These are phyloP conservation scores for Verbascum thapsus DNA, from an alignment of 257 asterid genomes.

Conservation along the genomic window DNA sequence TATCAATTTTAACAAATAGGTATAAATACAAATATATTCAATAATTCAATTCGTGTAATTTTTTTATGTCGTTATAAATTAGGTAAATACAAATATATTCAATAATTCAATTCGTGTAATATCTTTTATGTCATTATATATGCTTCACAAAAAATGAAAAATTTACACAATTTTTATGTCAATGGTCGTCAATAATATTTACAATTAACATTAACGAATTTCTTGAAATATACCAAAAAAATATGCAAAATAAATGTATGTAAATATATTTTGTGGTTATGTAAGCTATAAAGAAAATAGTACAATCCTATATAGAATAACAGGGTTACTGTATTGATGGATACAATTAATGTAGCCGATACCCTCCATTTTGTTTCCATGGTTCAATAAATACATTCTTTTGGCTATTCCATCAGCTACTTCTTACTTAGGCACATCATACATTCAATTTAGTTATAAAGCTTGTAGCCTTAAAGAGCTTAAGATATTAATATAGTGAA, in stretches of 20 bases:
- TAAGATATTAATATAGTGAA: neutral
- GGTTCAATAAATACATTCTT: constrained; percentile 20
- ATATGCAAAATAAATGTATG: neutral
- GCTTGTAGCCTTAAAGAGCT: constrained; percentile 4
- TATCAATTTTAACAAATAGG: too few species aligned
- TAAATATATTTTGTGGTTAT: neutral
- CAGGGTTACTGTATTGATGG: constrained; percentile 20
- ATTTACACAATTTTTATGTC: too few species aligned
- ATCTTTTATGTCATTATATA: too few species aligned
- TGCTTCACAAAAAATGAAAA: too few species aligned
- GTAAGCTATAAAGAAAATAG: neutral
- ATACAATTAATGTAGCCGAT: constrained; percentile 28
- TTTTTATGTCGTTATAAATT: too few species aligned
- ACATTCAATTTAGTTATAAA: constrained; percentile 2
- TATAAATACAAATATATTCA: too few species aligned
- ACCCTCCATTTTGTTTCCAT: constrained; percentile 23
- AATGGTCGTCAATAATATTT: too few species aligned
- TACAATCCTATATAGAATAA: neutral
- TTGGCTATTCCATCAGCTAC: constrained; percentile 24
- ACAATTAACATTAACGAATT: too few species aligned
- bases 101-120: too few species aligned
- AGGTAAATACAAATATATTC: too few species aligned
- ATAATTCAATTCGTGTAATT: too few species aligned
- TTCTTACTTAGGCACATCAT: too few species aligned
- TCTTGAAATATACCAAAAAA: neutral